phyloP scores from a whole-genome alignment of 2,329 filamentous ascomycete genomes.

The Daldinia eschscholtzii region DNA sequence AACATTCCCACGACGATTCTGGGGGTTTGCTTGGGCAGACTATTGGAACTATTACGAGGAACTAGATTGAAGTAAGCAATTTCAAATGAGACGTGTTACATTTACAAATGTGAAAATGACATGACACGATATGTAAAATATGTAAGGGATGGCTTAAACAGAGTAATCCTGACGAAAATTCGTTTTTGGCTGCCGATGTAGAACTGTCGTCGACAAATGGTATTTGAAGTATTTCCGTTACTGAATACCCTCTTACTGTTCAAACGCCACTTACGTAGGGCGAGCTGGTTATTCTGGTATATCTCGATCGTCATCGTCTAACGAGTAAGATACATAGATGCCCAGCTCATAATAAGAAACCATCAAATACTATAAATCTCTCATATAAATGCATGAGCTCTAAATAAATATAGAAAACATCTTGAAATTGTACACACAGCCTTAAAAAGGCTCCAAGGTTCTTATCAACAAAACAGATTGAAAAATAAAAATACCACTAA shows the following conservation, averaged over 20 bases:
- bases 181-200: background rate
- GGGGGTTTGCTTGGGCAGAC: background rate
- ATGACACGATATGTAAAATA: constrained; percentile 21
- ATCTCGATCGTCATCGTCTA: background rate
- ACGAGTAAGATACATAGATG: background rate
- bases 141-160: constrained; percentile 15
- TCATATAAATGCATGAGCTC: background rate
- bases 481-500: constrained; percentile 7
- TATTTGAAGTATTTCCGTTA: background rate
- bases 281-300: too few species aligned
- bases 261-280: background rate
- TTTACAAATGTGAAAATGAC: constrained; percentile 6
- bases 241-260: background rate
- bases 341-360: background rate
- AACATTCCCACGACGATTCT: background rate
- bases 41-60: background rate
- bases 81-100: constrained; percentile 17
- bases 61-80: constrained; percentile 9
- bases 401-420: too few species aligned
- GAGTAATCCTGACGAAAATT: constrained; percentile 10
- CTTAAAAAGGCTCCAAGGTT: background rate
- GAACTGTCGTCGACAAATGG: background rate
- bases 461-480: background rate
- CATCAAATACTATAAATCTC: background rate
- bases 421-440: background rate